Conservation (phyloP, 140 eudicot genomes). For the Oenanthe javanica region DNA sequence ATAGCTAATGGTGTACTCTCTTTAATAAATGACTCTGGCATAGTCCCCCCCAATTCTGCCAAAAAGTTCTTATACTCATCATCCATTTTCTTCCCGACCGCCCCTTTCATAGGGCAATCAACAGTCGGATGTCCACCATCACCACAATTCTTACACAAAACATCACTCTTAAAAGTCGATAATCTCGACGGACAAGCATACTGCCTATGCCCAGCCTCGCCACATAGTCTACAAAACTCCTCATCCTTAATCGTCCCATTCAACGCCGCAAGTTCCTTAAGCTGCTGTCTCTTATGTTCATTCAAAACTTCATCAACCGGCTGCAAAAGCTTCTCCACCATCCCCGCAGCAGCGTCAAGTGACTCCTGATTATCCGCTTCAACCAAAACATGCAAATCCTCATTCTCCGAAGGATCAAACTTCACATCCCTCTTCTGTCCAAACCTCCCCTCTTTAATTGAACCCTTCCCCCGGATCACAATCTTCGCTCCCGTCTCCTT, state of each 20-base stretch:
- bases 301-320: constrained; percentile 59
- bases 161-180: constrained; percentile 66
- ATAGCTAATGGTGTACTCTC: constrained; percentile 37
- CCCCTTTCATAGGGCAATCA: constrained; percentile 62
- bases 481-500: constrained; percentile 63
- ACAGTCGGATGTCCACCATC: constrained; percentile 75
- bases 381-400: constrained; percentile 60
- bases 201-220: constrained; percentile 70
- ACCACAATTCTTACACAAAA: constrained; percentile 65
- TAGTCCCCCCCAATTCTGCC: constrained; percentile 62
- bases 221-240: constrained; percentile 60
- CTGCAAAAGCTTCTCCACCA: constrained; percentile 63
- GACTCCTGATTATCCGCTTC: constrained; percentile 54
- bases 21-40: constrained; percentile 55
- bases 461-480: constrained; percentile 59
- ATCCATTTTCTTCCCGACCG: constrained; percentile 63
- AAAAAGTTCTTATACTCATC: constrained; percentile 57
- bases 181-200: constrained; percentile 49
- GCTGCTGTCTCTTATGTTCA: constrained; percentile 68
- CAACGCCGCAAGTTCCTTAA: constrained; percentile 60
- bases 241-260: constrained; percentile 72
- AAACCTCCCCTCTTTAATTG: constrained; percentile 50
- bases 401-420: constrained; percentile 44
- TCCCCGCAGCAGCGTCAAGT: constrained; percentile 60
- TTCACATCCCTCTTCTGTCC: constrained; percentile 51